Base-by-base conservation (phyloP, 2,329 filamentous ascomycete genomes). In the Albifimbria verrucaria region DNA sequence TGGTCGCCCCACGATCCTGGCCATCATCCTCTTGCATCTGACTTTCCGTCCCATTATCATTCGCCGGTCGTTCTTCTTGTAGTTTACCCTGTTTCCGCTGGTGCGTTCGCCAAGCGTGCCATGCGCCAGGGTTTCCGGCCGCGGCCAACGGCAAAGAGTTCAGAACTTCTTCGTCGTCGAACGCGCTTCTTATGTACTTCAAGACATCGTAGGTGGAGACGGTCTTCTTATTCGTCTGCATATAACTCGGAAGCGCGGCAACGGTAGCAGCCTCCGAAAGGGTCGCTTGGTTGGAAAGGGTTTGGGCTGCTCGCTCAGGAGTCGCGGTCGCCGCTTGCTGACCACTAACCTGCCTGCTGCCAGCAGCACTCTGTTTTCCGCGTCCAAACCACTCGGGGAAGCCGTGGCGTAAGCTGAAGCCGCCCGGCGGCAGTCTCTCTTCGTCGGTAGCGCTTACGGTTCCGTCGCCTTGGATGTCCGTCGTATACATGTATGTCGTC, bases 401-500 rank as follows among this genome's bases (percentile, higher is more conserved):
- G 15, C 91, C 93, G 74, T 97, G 90, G 50, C 90, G 84, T 48
- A 97, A 76, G 63, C 89, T 96, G 74, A 97, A 96, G 0, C 91
- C 90, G 2, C 93, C 94, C 0, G 93, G 92, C 0, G 92, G 89
- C 50, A 97, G 75, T 15, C 89, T 79, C 66, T 95, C 90, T 28
- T 90, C 86, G 62, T 96, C 91, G 2, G 86, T 88, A 9, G 91
- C 90, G 67, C 89, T 93, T 56, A 92, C 87, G 0, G 90, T 90
- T 47, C 89, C 90, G 52, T 82, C 81, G 56, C 86, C 86, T 56
- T 89, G 83, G 32, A 88, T 84, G 53, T 88, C 87, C 56, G 90
- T 92, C 42, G 90, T 89, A 75, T 96, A 95, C 66, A 90, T 94
- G 72, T 96, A 95, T 3, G 91, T 96, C n/a, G 92, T 96, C 56